Base-by-base conservation (phyloP, 2,329 filamentous ascomycete genomes). In the Chaetomium olivaceum region DNA sequence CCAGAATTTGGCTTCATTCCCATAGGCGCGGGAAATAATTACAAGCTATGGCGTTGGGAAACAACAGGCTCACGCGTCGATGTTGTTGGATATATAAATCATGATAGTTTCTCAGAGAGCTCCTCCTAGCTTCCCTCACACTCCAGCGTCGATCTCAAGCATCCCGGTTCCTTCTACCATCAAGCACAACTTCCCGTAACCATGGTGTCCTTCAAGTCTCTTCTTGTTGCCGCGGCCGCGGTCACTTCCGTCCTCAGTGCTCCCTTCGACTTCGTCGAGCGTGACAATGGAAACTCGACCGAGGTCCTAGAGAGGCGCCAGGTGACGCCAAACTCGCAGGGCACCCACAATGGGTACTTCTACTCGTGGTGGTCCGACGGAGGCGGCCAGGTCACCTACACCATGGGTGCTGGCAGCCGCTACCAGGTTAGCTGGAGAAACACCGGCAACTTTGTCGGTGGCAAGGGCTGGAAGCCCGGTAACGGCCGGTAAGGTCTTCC, bases 331-430 rank as follows among this genome's bases (percentile, higher is more conserved):
- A 82, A 78, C 70, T 75, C 77, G 12, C 81, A 79, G 19, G 85
- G 85, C 51, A 81, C 77, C 21, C 78, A 83, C 76, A 82, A 84
- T 69, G 84, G 84, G 61, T 87, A 81, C 78, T 88, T 82, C 77
- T 87, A 85, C 76, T 85, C 82, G 8, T 87, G 80, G 78, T 88
- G 84, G 83, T 83, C 81, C 63, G 84, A 87, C 67, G 81, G 81
- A 14, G 78, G 76, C 23, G 80, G 78, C 57, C 70, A 76, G 36
- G 83, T 82, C 3, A 82, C 77, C 54, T 88, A 87, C 77, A 83
- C 80, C 72, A 87, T 86, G 74, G 80, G 79, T 12, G 73, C 74
- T 2, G 80, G 75, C 23, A 84, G 85, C 23, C 72, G 73, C 58
- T 86, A 85, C 77, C 79, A 76, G 64, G 77, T 85, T 4, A 75